Base-by-base conservation (phyloP, 495 filamentous ascomycete genomes). In the Monascus purpureus region DNA sequence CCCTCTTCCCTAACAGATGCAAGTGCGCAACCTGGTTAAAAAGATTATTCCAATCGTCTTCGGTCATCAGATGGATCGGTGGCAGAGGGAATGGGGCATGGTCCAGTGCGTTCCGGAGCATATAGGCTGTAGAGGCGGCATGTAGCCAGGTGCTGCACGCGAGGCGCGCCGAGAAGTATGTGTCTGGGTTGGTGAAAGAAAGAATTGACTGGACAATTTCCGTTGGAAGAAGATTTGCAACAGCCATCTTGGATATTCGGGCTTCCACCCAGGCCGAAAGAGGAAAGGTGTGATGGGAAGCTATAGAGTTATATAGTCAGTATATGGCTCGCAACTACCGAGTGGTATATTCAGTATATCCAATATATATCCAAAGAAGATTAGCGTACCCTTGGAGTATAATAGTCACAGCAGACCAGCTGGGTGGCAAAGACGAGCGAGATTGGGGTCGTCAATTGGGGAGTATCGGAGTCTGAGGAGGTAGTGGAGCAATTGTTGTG, bases 181-280 rank as follows among this genome's bases (percentile, higher is more conserved):
- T 42, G 19, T 48, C 45, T 1, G 36, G 15, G n/a, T 42, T 36
- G 16, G 41, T 18, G 28, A 40, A 19, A 8, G 33, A 23, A 6
- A 44, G 38, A 12, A 47, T 35, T 4, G 35, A 36, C 15, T 43
- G 39, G 17, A 48, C 27, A n/a, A 48, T 37, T 19, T 48, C 45
- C 13, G 41, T 12, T 6, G 45, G 45, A 15, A 48, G 41, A 14
- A n/a, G 25, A 27, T 12, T 22, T 22, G 20, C 20, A 9, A 9
- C 9, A 22, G 20, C 9, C 20, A 13, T 24, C 8, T 14, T 18
- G 13, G 31, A 17, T 37, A 38, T 41, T n/a, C n/a, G n/a, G n/a
- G n/a, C n/a, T n/a, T n/a, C n/a, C n/a, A n/a, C n/a, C n/a, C n/a
- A n/a, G n/a, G n/a, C n/a, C n/a, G n/a, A n/a, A n/a, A n/a, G n/a